Evolutionary conservation across 164 flowering plant genomes (phyloP), one percentile per base, ranked within the genome.

Genomic region (Magnolia kwangsiensis): DNA sequence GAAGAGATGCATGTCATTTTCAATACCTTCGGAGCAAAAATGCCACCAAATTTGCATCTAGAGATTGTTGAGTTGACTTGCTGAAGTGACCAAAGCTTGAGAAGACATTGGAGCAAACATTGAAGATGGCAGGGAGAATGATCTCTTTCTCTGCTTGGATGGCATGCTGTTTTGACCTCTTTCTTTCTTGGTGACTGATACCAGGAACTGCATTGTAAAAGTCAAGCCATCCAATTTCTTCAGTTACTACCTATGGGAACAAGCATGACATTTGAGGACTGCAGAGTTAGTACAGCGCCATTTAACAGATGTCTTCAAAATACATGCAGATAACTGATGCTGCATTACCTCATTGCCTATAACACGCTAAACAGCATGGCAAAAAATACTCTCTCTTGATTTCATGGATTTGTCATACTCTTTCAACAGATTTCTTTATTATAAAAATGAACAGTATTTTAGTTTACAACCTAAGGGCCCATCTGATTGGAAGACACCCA

Each of bases 151-250:
- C 89, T 65, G 95, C 92, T 79, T 89, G 91, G 45, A 80, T 81
- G 8, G 85, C 67, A 74, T 84, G 87, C 37, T 82, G 87, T 74
- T 87, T 91, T 21, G 84, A 75, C 75, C 84, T 77, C 75, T 82
- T 83, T 75, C 82, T 83, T 20, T 81, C 90, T 59, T 78, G 81
- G 69, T 74, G 63, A 37, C 65, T 64, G 37, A 63, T 67, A 72
- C 55, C 23, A 74, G 80, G 74, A 76, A 72, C 81, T 67, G 80
- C 68, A 67, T 83, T 82, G 74, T 88, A 88, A 74, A 88, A 86
- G 68, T 89, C 86, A 19, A 91, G 83, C 93, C 95, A 91, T 72
- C 90, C 86, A 69, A 89, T 84, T 82, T 91, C 95, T 81, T 88
- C 90, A 72, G 74, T 74, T 66, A 91, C 90, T 14, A 90, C 85